phyloP scores from a whole-genome alignment of 2,329 filamentous ascomycete species.

The Ascochyta lentis region DNA sequence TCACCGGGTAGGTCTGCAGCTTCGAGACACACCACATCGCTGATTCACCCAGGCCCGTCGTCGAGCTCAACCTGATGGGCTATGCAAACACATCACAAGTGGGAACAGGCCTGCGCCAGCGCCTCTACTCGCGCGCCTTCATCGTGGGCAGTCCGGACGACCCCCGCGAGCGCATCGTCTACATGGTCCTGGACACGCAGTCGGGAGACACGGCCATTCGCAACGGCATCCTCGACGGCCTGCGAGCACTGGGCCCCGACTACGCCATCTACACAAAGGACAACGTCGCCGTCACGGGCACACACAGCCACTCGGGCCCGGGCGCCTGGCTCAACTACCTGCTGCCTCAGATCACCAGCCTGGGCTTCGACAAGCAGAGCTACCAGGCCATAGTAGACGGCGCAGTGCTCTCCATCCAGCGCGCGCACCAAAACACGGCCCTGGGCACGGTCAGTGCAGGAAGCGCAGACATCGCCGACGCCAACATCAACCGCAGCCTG shows the following conservation, averaged over 20 bases:
- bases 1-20: constrained; percentile 64
- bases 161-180: constrained; percentile 77
- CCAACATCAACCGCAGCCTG: constrained; percentile 87
- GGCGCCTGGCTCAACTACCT: constrained; percentile 96
- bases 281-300: constrained; percentile 89
- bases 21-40: background rate
- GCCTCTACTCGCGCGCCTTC: constrained; percentile 88
- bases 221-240: constrained; percentile 81
- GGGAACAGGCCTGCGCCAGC: constrained; percentile 83
- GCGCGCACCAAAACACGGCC: constrained; percentile 75
- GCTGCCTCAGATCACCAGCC: constrained; percentile 85
- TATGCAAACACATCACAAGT: constrained; percentile 87
- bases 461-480: constrained; percentile 71
- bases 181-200: constrained; percentile 85
- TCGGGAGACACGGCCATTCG: constrained; percentile 89
- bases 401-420: constrained; percentile 78
- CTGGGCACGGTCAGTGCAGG: constrained; percentile 76
- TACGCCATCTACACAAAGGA: constrained; percentile 78
- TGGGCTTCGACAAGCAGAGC: constrained; percentile 85
- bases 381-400: constrained; percentile 90
- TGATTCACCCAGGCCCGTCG: constrained; percentile 69
- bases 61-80: constrained; percentile 89
- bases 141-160: constrained; percentile 75
- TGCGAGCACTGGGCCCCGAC: constrained; percentile 71
- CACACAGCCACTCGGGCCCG: constrained; percentile 90